These are phyloP conservation scores for Hygrophorus russula DNA, from an alignment of 768 basidiomycete genomes.

Conservation along the genomic window DNA sequence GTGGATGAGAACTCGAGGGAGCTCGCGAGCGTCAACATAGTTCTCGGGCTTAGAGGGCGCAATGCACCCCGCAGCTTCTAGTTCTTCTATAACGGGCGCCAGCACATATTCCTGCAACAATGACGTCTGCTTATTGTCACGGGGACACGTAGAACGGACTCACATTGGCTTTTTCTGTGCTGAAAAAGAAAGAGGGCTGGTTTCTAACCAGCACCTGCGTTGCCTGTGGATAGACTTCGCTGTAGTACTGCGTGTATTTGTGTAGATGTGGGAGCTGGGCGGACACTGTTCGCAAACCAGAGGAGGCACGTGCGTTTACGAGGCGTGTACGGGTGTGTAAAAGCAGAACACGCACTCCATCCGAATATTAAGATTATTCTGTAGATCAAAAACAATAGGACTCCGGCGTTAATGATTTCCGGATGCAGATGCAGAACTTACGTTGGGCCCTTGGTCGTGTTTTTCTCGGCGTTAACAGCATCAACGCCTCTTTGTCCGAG, in stretches of 20 bases:
- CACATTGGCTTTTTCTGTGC: conserved; percentile 19
- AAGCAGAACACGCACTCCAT: conserved; percentile 28
- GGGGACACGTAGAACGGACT: conserved; percentile 7
- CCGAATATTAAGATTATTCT: conserved; percentile 34
- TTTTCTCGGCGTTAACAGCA: not conserved
- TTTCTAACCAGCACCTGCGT: conserved; percentile 30
- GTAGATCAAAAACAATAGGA: not conserved
- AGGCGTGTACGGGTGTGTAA: not conserved
- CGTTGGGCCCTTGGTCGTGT: not conserved
- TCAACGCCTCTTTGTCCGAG: not conserved
- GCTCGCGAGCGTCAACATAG: conserved; percentile 3
- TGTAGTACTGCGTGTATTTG: conserved; percentile 33
- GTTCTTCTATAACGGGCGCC: conserved; percentile 23
- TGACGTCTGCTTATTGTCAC: not conserved
- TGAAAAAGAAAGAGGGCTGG: conserved; percentile 25
- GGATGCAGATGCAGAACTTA: not conserved
- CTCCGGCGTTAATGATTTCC: not conserved
- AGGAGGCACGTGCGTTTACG: conserved; percentile 5
- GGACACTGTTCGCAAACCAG: conserved; percentile 24
- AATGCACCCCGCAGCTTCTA: conserved; percentile 26
- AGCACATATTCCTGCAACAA: conserved; percentile 18
- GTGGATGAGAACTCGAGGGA: conserved; percentile 30
- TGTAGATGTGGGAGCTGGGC: conserved; percentile 31
- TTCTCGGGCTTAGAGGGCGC: conserved; percentile 7
- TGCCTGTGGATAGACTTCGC: conserved; percentile 29